phyloP scores from a whole-genome alignment of 805 yeast species.

The Komagataella ulmi region DNA sequence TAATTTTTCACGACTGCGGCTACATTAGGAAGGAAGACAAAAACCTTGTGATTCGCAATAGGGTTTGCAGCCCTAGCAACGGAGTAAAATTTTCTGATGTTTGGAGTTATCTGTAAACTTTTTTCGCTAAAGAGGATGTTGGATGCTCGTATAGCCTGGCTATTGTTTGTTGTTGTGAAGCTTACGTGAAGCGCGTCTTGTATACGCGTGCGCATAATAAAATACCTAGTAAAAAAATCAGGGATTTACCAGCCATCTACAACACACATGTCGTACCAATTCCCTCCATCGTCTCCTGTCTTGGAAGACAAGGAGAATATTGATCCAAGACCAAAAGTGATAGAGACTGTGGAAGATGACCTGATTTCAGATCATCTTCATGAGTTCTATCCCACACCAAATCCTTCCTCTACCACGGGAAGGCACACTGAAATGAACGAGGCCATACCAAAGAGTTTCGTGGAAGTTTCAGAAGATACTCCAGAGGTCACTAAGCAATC shows the following conservation, averaged over 20 bases:
- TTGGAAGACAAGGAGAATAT: conserved; percentile 12
- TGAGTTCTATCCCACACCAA: conserved; percentile 51
- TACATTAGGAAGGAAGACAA: neutral
- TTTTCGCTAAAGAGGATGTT: neutral
- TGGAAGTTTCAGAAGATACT: neutral
- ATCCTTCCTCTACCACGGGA: conserved; percentile 49
- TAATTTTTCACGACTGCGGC: neutral
- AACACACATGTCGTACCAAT: conserved; percentile 13
- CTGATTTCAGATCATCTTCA: conserved; percentile 1
- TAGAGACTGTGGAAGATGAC: conserved; percentile 10
- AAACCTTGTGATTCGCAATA: neutral
- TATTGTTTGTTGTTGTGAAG: neutral
- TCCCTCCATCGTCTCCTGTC: conserved; percentile 42
- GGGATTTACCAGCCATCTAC: neutral
- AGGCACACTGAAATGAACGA: neutral
- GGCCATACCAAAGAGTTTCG: neutral
- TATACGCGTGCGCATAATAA: neutral
- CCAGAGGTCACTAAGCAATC: neutral
- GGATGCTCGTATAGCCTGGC: neutral
- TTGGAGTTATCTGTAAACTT: no score
- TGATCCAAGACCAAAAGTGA: conserved; percentile 13
- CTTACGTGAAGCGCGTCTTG: neutral
- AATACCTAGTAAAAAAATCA: neutral
- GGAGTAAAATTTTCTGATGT: no score
- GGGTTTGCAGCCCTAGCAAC: neutral